Base-by-base conservation (phyloP, 306 rosid genomes). In the Carpinus viminea region DNA sequence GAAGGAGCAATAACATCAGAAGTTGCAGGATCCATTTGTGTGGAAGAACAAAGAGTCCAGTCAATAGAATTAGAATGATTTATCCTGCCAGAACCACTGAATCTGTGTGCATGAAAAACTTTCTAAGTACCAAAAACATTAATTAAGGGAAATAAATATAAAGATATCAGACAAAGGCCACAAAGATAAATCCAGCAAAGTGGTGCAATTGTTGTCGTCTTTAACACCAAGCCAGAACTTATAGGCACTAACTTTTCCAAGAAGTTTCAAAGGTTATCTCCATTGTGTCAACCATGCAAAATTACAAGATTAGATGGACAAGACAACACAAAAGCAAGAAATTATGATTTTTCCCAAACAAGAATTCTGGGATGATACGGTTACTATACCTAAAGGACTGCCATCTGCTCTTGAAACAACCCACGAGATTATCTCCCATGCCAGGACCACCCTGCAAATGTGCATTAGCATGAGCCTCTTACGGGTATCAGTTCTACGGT, bases 1-100 rank as follows among this genome's bases (percentile, higher is more conserved):
- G 98, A 94, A 74, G 97, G 93, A 76, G 94, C 92, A 71, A 89
- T 82, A 74, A 94, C 98, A 83, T 94, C 98, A 18, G 91, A 70
- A 56, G 97, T 79, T 84, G 78, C 86, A 7, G 91, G 85, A 75
- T 94, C 96, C 6, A 85, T 61, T 82, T 64, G 85, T 31, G 85
- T 54, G 72, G 72, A 68, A 66, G 94, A 77, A 45, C 82, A 71
- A 43, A 80, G 68, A 79, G 82, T 81, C 87, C 91, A 76, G 79
- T 88, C 88, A 57, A 84, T 77, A 15, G 97, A 87, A 85, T 68
- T 38, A 78, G 81, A 87, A 78, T 82, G 64, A 53, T 81, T 83
- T 56, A 66, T 4, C 72, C 90, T 78, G 79, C 86, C 85, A 71
- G 90, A 51, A 64, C 91, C 91, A 76, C 87, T 77, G 76, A 85